Percentiles rank a stretch among this genome's conserved stretches.
phyloP scores from a whole-genome alignment of 495 filamentous ascomycete species.

The Bathelium albidoporum region DNA sequence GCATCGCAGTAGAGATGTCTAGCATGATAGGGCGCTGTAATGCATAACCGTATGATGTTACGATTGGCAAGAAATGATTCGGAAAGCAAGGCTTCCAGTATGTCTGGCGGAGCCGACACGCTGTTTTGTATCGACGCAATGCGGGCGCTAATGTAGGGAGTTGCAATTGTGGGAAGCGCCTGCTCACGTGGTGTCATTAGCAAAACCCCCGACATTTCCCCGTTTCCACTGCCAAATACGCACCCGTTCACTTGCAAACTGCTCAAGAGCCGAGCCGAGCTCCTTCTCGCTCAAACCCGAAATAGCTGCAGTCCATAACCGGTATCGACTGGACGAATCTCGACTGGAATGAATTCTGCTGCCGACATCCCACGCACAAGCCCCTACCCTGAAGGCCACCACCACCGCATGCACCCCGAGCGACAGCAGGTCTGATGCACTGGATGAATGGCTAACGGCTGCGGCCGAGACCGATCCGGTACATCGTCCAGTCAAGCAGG shows the following conservation, averaged over 20 bases:
- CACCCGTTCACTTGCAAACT: neutral
- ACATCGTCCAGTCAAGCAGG: slow-evolving; percentile 7
- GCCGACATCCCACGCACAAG: slow-evolving; percentile 15
- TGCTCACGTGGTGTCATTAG: neutral
- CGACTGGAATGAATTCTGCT: neutral
- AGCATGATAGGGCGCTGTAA: slow-evolving; percentile 25
- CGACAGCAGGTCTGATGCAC: slow-evolving; percentile 1
- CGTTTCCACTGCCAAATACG: neutral
- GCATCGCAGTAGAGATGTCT: slow-evolving; percentile 22
- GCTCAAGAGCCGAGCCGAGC: neutral
- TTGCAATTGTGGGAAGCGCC: neutral
- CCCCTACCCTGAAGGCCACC: slow-evolving; percentile 11
- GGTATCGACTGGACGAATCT: neutral
- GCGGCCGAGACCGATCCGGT: slow-evolving; percentile 8
- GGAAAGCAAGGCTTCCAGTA: neutral
- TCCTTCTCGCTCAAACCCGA: neutral
- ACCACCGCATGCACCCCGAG: slow-evolving; percentile 4
- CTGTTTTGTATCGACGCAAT: slow-evolving; percentile 5
- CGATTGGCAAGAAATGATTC: slow-evolving; percentile 12
- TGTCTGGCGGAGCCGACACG: slow-evolving; percentile 4
- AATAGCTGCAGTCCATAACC: slow-evolving; percentile 19
- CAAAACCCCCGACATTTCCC: neutral
- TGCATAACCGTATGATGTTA: neutral
- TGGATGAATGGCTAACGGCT: slow-evolving; percentile 5
- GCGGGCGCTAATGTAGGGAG: slow-evolving; percentile 8